Evolutionary conservation across 495 filamentous ascomycete genomes (phyloP), one percentile per base, ranked within the genome.

Genomic region (Terfezia claveryi): DNA sequence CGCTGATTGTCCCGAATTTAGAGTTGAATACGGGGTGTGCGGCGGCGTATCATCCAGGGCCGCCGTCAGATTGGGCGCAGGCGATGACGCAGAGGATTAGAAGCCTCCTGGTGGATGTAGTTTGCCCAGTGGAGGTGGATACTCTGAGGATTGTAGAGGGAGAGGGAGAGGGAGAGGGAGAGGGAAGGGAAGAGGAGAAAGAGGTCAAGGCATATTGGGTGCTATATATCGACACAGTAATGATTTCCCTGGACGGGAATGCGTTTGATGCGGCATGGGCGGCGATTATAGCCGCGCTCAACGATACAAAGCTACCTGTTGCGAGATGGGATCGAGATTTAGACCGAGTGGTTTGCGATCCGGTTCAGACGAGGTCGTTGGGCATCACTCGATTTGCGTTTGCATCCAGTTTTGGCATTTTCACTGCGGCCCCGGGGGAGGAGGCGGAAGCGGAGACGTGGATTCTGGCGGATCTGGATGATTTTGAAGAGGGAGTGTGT

Each of bases 191-290:
- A 32, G 4, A 32, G 4, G 66, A 64, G 8, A 64, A 68, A 51
- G 67, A 71, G 38, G 59, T 56, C 12, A 86, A 85, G 66, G 88
- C 80, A 6, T 96, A 86, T 65, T 98, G 89, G 89, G 79, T 81
- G 10, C 78, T 98, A 3, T 94, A 94, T 62, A 87, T 98, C 57
- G 87, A 94, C 67, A 68, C 93, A 23, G 75, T 94, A 64, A 85
- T 92, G 65, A 80, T 95, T 54, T 89, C 85, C 0, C 76, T 93
- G 12, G 88, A 92, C 53, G 89, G 89, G 0, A 92, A 88, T 62
- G 76, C 85, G 12, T 87, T 96, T 60, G 88, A 96, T 58, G 82
- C 81, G 2, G 84, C 85, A 0, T 96, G 88, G 89, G 75, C 79
- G 0, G 79, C 86, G 11, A 74, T 94, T 5, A 59, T 94, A 38